phyloP scores from a whole-genome alignment of 805 yeast species.

The Candida pseudofarinosa region DNA sequence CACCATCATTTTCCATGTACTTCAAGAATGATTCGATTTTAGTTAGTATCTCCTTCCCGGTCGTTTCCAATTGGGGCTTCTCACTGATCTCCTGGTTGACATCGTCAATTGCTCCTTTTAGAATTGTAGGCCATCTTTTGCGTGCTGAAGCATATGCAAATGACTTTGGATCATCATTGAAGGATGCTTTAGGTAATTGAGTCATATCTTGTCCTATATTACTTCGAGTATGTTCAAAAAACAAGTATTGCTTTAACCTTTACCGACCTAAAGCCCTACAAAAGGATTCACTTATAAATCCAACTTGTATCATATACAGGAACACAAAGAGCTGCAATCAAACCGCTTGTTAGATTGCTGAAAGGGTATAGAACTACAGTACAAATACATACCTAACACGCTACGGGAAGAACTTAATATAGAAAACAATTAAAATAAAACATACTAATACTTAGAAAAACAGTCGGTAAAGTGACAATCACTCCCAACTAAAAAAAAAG shows the following conservation, averaged over 20 bases:
- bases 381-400: no score
- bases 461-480: no score
- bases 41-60: constrained; percentile 45
- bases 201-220: constrained; percentile 5
- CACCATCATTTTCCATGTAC: constrained; percentile 37
- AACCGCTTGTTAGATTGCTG: no score
- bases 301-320: no score
- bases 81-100: constrained; percentile 33
- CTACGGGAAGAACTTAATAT: no score
- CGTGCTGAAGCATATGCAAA: constrained; percentile 80
- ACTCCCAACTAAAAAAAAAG: no score
- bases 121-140: constrained; percentile 83
- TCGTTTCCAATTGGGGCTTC: constrained; percentile 26
- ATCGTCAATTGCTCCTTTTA: constrained; percentile 66
- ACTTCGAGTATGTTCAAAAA: no score
- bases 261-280: no score
- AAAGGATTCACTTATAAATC: no score
- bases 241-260: no score
- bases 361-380: no score
- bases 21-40: constrained; percentile 41
- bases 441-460: background rate
- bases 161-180: constrained; percentile 65
- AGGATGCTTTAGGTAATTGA: constrained; percentile 46
- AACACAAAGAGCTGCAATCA: no score
- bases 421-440: background rate